Evolutionary conservation across 2,329 filamentous ascomycete genomes (phyloP).

Genomic region (Gliomastix tumulicola): DNA sequence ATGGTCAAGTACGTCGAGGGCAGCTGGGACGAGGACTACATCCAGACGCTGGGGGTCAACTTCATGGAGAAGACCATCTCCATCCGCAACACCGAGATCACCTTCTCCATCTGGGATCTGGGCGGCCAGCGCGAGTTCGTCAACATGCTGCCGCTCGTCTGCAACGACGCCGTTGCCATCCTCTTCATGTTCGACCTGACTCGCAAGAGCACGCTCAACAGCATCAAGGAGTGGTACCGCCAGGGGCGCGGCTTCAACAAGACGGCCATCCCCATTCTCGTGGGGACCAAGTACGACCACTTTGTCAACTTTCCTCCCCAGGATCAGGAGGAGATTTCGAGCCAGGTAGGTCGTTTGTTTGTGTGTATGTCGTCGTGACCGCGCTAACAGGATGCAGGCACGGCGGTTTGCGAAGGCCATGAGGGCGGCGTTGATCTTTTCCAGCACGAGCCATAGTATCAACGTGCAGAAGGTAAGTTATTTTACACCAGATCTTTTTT

Average conservation of each 20-base stretch:
- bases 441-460: conserved; percentile 98
- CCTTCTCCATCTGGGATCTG: conserved; percentile 98
- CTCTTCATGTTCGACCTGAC: conserved; percentile 99
- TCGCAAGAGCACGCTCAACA: conserved; percentile 95
- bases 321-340: conserved; percentile 97
- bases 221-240: conserved; percentile 99
- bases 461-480: conserved; percentile 85
- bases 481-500: too few relatives aligned
- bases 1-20: conserved; percentile 99
- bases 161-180: conserved; percentile 97
- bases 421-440: conserved; percentile 96
- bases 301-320: conserved; percentile 98
- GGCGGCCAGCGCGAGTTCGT: conserved; percentile 98
- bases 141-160: conserved; percentile 99
- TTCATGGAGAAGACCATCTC: conserved; percentile 99
- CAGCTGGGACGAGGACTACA: conserved; percentile 99
- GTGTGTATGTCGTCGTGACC: too few relatives aligned
- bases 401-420: conserved; percentile 96
- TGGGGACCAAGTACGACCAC: conserved; percentile 98
- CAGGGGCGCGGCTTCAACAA: conserved; percentile 99
- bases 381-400: conserved; percentile 46
- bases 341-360: conserved; percentile 64
- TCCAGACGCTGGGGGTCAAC: conserved; percentile 96
- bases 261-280: conserved; percentile 95
- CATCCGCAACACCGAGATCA: conserved; percentile 98